Evolutionary conservation across 768 basidiomycete genomes (phyloP), one percentile per base, ranked within the genome.

Genomic region (Lentinula boryana): DNA sequence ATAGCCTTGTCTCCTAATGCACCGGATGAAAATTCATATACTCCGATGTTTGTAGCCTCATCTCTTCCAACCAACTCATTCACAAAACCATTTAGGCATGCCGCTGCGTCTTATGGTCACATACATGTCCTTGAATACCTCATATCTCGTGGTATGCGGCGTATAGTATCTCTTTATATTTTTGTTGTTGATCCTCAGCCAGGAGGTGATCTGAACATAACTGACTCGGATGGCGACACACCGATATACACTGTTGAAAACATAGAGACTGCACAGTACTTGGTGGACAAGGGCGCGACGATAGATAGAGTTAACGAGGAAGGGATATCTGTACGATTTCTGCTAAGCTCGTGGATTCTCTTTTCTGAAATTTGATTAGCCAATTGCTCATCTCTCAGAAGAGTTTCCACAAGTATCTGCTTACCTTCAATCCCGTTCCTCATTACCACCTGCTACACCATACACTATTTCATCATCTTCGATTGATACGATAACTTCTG

Each of bases 91-190:
- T 49, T 21, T 46, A 92, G 89, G 87, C 94, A 97, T 73, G 95
- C 95, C 16, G 94, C 95, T 13, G 94, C 95, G 1, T 96, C 94
- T 1, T 97, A 96, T 68, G 91, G 86, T 16, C 94, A 94, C 33
- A 70, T 89, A 8, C 74, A 87, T 51, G 71, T 95, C 44, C 76
- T 97, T 36, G 79, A 85, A 13, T 96, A 93, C 74, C 84, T 97
- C 60, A 76, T 94, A 60, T 83, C 85, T 13, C 79, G 78, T 70
- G 91, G 91, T 88, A 56, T 58, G 48, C 40, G n/a, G 3, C 15
- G 16, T 18, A 3, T 13, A 12, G 9, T 15, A 35, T 40, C 27
- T 57, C 16, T n/a, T 36, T 16, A 6, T 13, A 8, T 3, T 38
- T 9, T 32, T 10, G 4, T 50, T n/a, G 36, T n/a, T 32, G 23